Evolutionary conservation across 306 rosid genomes (phyloP).

Genomic region (Cajanus cajan): DNA sequence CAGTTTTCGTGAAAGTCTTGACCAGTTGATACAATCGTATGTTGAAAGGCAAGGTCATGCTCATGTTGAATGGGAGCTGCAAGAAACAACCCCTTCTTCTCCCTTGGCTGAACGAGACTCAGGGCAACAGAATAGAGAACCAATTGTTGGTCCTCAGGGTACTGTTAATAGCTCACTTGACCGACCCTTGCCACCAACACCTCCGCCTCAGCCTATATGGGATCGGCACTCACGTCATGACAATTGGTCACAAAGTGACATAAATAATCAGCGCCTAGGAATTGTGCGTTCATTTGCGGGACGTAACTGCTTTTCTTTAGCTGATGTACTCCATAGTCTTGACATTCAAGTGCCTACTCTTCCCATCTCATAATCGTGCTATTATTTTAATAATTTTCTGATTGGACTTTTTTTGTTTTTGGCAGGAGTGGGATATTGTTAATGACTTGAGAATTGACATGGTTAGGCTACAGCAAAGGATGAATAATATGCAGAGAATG

Average conservation of each 20-base stretch:
- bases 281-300: conserved; percentile 52
- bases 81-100: conserved; percentile 55
- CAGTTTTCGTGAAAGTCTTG: conserved; percentile 91
- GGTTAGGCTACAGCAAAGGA: conserved; percentile 94
- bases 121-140: conserved; percentile 54
- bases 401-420: conserved; percentile 6
- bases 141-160: conserved; percentile 42
- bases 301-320: conserved; percentile 33
- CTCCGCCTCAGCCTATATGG: conserved; percentile 69
- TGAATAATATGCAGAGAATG: conserved; percentile 93
- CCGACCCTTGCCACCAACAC: conserved; percentile 55
- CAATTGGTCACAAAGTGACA: conserved; percentile 66
- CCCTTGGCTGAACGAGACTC: conserved; percentile 57
- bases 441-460: conserved; percentile 93
- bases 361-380: background rate
- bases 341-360: background rate
- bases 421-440: conserved; percentile 85
- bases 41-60: conserved; percentile 82
- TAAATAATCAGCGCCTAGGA: conserved; percentile 71
- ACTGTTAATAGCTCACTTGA: conserved; percentile 47
- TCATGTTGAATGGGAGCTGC: conserved; percentile 71
- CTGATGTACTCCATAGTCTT: conserved; percentile 31
- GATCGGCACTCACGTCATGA: conserved; percentile 62
- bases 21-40: conserved; percentile 87
- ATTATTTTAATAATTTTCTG: conserved; percentile 6